phyloP scores from a whole-genome alignment of 176 grass and related monocot genomes.

The Cenchrus americanus region DNA sequence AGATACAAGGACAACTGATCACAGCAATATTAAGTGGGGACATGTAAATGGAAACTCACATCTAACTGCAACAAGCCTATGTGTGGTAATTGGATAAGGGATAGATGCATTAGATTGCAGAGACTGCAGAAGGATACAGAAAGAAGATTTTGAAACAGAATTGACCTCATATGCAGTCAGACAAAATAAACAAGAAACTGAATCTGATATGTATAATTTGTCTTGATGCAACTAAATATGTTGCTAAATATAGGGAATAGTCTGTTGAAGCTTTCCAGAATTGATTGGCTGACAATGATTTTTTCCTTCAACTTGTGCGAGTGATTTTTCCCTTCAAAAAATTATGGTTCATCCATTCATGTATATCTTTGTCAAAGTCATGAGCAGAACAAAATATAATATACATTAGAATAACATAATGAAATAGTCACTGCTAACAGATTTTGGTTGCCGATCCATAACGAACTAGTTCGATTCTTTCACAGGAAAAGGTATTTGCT shows the following conservation, averaged over 20 bases:
- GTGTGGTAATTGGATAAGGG: background rate
- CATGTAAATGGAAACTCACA: background rate
- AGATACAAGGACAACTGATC: background rate
- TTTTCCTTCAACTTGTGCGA: background rate
- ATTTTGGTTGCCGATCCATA: background rate
- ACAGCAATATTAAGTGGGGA: background rate
- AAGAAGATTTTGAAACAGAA: background rate
- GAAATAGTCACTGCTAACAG: background rate
- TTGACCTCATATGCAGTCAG: background rate
- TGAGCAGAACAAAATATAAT: background rate
- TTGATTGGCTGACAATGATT: background rate
- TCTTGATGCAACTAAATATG: background rate
- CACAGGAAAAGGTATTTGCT: background rate
- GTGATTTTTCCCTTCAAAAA: background rate
- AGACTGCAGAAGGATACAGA: background rate
- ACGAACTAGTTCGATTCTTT: background rate
- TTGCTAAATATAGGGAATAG: background rate
- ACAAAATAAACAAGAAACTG: background rate
- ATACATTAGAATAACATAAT: background rate
- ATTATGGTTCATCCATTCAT: background rate
- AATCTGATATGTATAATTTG: background rate
- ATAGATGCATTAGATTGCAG: background rate
- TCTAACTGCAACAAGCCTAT: background rate
- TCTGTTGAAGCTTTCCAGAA: background rate
- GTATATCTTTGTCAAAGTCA: background rate